Conservation (phyloP, 306 rosid genomes). For the Astragalus glycyphyllos region DNA sequence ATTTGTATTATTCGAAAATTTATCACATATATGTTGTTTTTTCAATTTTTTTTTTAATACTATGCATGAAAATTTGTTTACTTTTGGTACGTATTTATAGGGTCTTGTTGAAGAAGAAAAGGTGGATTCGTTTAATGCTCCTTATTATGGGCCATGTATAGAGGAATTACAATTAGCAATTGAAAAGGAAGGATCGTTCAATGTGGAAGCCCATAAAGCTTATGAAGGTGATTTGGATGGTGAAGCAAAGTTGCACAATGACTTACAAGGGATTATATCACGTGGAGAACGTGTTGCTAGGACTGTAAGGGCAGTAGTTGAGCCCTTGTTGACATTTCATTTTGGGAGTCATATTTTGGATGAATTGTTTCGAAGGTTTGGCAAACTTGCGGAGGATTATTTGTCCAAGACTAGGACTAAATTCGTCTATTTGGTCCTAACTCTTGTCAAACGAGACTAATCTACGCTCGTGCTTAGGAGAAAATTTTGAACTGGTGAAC, state of each 20-base stretch:
- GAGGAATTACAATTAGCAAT: constrained; percentile 57
- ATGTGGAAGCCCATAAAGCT: constrained; percentile 45
- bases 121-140: constrained; percentile 77
- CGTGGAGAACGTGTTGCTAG: constrained; percentile 41
- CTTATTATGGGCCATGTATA: constrained; percentile 72
- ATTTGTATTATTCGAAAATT: no score
- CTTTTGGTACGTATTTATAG: no score
- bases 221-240: constrained; percentile 68
- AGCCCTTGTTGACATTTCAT: constrained; percentile 70
- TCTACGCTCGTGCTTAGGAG: no score
- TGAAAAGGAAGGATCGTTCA: constrained; percentile 72
- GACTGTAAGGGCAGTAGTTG: constrained; percentile 69
- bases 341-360: constrained; percentile 66
- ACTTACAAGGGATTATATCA: neutral
- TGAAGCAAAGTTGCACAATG: constrained; percentile 4
- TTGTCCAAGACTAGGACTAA: constrained; percentile 49
- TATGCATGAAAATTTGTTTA: no score
- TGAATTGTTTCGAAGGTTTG: constrained; percentile 46
- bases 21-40: no score
- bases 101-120: no score
- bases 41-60: no score
- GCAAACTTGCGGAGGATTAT: constrained; percentile 47
- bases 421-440: constrained; percentile 59
- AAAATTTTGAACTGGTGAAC: no score
- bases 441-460: constrained; percentile 48